A percentile compares a stretch with the other conserved stretches of the same genome.
Conservation (phyloP, 2,329 filamentous ascomycete species). For the Cordyceps sp. region DNA sequence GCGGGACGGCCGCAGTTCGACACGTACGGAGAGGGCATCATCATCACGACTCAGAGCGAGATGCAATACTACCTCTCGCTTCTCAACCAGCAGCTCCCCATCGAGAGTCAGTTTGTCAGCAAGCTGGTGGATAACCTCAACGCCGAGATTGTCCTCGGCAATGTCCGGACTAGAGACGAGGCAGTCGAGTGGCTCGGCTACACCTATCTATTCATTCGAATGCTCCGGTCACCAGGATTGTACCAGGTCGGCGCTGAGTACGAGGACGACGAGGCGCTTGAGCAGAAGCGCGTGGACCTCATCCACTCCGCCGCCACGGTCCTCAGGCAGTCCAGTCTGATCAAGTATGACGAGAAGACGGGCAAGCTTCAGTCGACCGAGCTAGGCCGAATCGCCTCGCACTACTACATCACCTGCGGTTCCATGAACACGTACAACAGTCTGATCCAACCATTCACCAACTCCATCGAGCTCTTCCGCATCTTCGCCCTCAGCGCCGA, state of each 20-base stretch:
- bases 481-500: constrained; percentile 92
- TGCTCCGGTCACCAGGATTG: constrained; percentile 85
- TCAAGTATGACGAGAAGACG: constrained; percentile 91
- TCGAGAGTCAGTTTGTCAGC: constrained; percentile 90
- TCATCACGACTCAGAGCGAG: constrained; percentile 89
- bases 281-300: constrained; percentile 95
- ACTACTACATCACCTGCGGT: constrained; percentile 94
- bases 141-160: constrained; percentile 88
- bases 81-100: constrained; percentile 91
- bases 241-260: constrained; percentile 96
- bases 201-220: constrained; percentile 93
- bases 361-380: constrained; percentile 84
- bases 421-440: constrained; percentile 97
- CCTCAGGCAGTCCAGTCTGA: constrained; percentile 70
- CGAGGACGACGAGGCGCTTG: constrained; percentile 75
- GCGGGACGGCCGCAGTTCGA: constrained; percentile 94
- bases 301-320: constrained; percentile 85
- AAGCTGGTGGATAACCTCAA: constrained; percentile 92
- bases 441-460: constrained; percentile 83
- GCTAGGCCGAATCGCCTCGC: constrained; percentile 85
- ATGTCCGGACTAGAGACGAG: constrained; percentile 79
- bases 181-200: constrained; percentile 99
- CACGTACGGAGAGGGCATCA: constrained; percentile 95
- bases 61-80: constrained; percentile 96
- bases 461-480: constrained; percentile 88